phyloP scores from a whole-genome alignment of 139 green algal species.

The Monoraphidium neglectum region DNA sequence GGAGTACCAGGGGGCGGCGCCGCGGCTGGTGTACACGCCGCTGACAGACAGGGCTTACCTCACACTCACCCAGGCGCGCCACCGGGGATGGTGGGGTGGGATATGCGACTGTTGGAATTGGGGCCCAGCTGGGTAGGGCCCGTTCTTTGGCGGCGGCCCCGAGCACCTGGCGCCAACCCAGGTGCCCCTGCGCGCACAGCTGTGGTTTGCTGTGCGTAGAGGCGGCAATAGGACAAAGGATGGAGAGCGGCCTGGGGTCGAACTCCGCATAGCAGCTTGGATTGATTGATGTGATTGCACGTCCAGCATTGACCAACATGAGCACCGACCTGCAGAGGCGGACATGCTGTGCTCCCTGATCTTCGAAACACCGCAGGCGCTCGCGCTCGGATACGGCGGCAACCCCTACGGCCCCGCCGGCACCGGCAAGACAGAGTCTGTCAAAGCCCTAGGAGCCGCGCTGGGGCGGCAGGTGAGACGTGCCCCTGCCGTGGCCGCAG shows the following conservation, averaged over 20 bases:
- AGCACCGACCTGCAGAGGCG: background rate
- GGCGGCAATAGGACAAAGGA: too few relatives aligned
- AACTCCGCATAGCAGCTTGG: background rate
- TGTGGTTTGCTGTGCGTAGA: too few relatives aligned
- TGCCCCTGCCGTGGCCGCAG: background rate
- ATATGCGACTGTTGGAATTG: too few relatives aligned
- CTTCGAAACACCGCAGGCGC: conserved; percentile 45
- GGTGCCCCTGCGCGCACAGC: too few relatives aligned
- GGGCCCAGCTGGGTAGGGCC: too few relatives aligned
- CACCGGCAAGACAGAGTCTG: conserved; percentile 87
- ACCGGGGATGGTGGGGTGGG: too few relatives aligned
- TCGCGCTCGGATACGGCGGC: conserved; percentile 79
- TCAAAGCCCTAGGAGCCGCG: conserved; percentile 82
- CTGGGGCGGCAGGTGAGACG: conserved; percentile 49
- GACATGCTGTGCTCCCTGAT: background rate
- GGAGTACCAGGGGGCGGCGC: conserved; percentile 84
- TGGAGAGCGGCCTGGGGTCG: too few relatives aligned
- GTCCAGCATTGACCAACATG: background rate
- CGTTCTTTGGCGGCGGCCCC: too few relatives aligned
- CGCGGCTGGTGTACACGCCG: conserved; percentile 87
- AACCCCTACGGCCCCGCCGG: conserved; percentile 84
- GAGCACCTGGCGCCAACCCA: too few relatives aligned
- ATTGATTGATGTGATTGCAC: background rate
- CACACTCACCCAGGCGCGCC: conserved; percentile 66
- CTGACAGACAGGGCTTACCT: conserved; percentile 85